Evolutionary conservation across 352 stramenopile species (phyloP).

Genomic region (Globisporangium viniferum): DNA sequence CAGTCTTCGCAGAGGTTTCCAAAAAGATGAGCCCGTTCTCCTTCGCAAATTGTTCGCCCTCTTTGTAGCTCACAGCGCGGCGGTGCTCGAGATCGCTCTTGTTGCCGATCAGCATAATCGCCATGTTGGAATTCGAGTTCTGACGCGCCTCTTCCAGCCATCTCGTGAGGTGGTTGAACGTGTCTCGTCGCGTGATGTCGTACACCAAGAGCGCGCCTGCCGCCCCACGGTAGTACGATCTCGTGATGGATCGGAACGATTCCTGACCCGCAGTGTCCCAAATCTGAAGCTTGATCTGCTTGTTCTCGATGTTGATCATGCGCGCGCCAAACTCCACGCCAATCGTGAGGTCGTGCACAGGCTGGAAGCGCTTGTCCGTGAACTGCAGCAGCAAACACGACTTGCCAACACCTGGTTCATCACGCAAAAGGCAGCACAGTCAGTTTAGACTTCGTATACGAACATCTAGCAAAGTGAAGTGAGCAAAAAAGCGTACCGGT

Average conservation of each 20-base stretch:
- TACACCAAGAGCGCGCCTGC: slow-evolving; percentile 97
- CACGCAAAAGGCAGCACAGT: neutral
- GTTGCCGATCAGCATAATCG: slow-evolving; percentile 99
- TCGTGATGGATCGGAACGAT: slow-evolving; percentile 98
- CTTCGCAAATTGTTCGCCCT: slow-evolving; percentile 98
- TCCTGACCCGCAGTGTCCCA: slow-evolving; percentile 99
- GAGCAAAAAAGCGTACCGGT: slow-evolving; percentile 66
- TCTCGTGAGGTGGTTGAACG: slow-evolving; percentile 98
- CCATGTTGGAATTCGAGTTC: slow-evolving; percentile 99
- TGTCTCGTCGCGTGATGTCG: slow-evolving; percentile 98
- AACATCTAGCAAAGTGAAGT: neutral
- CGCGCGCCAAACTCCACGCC: slow-evolving; percentile 99
- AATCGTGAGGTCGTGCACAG: slow-evolving; percentile 99
- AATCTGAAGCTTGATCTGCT: slow-evolving; percentile 98
- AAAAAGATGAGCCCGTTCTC: slow-evolving; percentile 99
- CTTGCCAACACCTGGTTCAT: slow-evolving; percentile 95
- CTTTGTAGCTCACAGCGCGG: slow-evolving; percentile 95
- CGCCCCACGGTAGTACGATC: slow-evolving; percentile 98
- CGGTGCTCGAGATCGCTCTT: slow-evolving; percentile 97
- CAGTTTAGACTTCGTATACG: neutral
- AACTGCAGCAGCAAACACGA: slow-evolving; percentile 99
- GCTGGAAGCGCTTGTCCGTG: slow-evolving; percentile 99
- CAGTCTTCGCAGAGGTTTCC: slow-evolving; percentile 99
- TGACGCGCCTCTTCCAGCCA: slow-evolving; percentile 99
- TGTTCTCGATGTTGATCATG: slow-evolving; percentile 99